Conservation (phyloP, 1,139 yeast genomes). For the Arxiozyma slooffiae region DNA sequence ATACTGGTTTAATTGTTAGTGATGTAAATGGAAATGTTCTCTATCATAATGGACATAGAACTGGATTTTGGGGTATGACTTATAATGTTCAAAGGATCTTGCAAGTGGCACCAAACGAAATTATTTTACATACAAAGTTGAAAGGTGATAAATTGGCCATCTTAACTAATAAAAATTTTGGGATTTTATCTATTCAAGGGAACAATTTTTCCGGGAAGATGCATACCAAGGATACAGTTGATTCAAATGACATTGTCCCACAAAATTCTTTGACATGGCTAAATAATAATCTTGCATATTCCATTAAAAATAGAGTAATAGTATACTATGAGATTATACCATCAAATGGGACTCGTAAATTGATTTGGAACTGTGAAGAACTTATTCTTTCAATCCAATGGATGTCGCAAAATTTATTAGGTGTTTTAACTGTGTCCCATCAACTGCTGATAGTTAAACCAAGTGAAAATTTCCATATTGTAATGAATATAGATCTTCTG, state of each 20-base stretch:
- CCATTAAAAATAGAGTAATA: conserved; percentile 7
- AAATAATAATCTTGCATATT: conserved; percentile 9
- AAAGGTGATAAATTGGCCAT: conserved; percentile 44
- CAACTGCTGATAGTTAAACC: conserved; percentile 37
- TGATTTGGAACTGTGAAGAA: conserved; percentile 10
- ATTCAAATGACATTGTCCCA: conserved; percentile 28
- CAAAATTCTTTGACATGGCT: conserved; percentile 8
- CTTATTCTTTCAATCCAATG: conserved; percentile 49
- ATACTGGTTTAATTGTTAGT: conserved; percentile 47
- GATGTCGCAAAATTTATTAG: conserved; percentile 44
- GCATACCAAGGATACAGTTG: conserved; percentile 11
- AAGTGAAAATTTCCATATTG: conserved; percentile 27
- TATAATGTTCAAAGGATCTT: conserved; percentile 24
- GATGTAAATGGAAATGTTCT: conserved; percentile 53
- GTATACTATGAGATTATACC: neutral
- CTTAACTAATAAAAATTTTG: conserved; percentile 44
- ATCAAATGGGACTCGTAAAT: neutral
- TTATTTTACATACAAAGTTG: conserved; percentile 7
- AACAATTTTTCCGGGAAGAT: neutral
- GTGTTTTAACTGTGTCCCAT: conserved; percentile 43
- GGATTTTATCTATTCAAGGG: conserved; percentile 37
- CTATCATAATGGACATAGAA: conserved; percentile 50
- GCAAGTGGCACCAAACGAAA: conserved; percentile 10
- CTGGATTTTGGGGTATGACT: conserved; percentile 42
- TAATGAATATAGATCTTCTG: conserved; percentile 38